Base-by-base conservation (phyloP, 768 basidiomycete genomes). In the Boletus coccyginus region DNA sequence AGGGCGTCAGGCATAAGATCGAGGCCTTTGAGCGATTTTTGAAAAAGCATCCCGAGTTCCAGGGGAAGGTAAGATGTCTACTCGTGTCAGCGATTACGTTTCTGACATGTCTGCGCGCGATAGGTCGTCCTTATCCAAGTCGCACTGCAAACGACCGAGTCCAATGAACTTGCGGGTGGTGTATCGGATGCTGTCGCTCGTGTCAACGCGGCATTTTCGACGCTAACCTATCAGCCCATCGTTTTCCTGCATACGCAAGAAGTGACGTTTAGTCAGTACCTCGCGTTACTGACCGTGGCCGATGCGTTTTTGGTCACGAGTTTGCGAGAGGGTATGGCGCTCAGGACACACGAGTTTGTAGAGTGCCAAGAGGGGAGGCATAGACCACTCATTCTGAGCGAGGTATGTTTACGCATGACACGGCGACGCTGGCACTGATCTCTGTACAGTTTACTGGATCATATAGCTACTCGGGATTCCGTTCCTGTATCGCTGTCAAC, bases 231-330 rank as follows among this genome's bases (percentile, higher is more conserved):
- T 67, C 92, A 92, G 62, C 92, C 92, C 12, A 81, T 93, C 46
- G 87, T 93, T 29, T 92, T 94, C 74, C 72, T 94, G 47, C 89
- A 92, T 66, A 92, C 88, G 0, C 85, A 88, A 53, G 92, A 92
- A 61, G 73, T 93, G 54, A 92, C 89, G 19, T 94, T 94, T 69
- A 84, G 80, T 61, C 92, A 93, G 66, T 94, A 94, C 67, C 78
- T 94, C 21, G 92, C 88, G 9, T 74, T 94, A 38, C 72, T 94
- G 55, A 91, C 80, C 12, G 85, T 90, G 7, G 92, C 89, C 5
- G 92, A 94, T 69, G 90, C 88, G 40, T 94, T 94, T 73, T 75
- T 93, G 60, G 87, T 92, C 21, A 89, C 90, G 7, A 89, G 87
- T 67, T 73, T 94, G 70, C 77, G 92, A 3, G 92, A 94, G 70